Evolutionary conservation across 1,139 yeast genomes (phyloP).

Genomic region (Yamadazyma pseudoaaseri): DNA sequence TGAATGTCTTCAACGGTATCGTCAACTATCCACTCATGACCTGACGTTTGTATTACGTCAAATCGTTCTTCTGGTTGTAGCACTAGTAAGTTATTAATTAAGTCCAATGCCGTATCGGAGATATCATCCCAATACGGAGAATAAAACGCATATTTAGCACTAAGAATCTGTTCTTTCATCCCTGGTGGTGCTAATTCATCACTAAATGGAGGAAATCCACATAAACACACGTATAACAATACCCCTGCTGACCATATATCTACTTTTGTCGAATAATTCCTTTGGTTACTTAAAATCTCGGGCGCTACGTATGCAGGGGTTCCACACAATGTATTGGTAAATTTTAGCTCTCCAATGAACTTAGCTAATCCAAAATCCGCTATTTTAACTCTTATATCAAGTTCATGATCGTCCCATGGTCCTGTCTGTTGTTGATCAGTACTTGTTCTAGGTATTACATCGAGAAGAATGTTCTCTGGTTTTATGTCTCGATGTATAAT

Average conservation of each 20-base stretch:
- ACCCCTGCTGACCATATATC: slow-evolving; percentile 85
- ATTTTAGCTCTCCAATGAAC: slow-evolving; percentile 72
- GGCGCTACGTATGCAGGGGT: slow-evolving; percentile 88
- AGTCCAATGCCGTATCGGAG: slow-evolving; percentile 60
- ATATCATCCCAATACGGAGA: slow-evolving; percentile 81
- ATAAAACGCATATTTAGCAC: slow-evolving; percentile 69
- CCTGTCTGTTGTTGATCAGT: slow-evolving; percentile 57
- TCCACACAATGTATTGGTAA: slow-evolving; percentile 77
- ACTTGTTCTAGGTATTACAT: slow-evolving; percentile 49
- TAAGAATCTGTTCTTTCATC: slow-evolving; percentile 70
- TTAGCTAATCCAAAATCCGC: slow-evolving; percentile 84
- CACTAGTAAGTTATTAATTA: slow-evolving; percentile 59
- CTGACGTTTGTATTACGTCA: slow-evolving; percentile 48
- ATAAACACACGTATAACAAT: slow-evolving; percentile 68
- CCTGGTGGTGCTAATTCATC: slow-evolving; percentile 79
- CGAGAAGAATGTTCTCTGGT: slow-evolving; percentile 85
- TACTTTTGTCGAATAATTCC: slow-evolving; percentile 67
- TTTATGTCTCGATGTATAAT: slow-evolving; percentile 88
- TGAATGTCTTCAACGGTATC: slow-evolving; percentile 1
- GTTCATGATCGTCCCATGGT: slow-evolving; percentile 67
- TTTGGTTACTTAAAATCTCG: slow-evolving; percentile 53
- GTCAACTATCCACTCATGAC: slow-evolving; percentile 52
- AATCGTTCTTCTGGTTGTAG: slow-evolving; percentile 56
- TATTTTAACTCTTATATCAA: slow-evolving; percentile 64
- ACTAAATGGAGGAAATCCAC: slow-evolving; percentile 85